Base-by-base conservation (phyloP, 495 filamentous ascomycete genomes). In the Pyrenopolyporus hunteri region DNA sequence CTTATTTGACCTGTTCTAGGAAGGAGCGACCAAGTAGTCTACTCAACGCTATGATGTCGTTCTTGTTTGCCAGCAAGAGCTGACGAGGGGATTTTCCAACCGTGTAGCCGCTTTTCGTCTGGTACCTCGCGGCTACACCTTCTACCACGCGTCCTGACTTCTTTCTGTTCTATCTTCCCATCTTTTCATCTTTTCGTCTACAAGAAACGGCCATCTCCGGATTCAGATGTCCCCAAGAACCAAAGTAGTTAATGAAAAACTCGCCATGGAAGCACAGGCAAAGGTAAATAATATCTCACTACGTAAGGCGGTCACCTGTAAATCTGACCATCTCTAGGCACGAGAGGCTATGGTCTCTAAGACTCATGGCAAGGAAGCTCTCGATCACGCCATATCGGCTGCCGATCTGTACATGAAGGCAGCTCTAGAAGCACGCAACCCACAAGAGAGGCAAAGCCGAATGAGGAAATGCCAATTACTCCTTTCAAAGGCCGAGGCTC, bases 341-440 rank as follows among this genome's bases (percentile, higher is more conserved):
- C 82, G 80, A 58, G 86, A 91, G 71, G 74, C 72, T 23, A 78
- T 77, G 54, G 74, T 90, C 48, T 76, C 77, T 31, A 70, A 57
- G 19, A 78, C 86, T 14, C 72, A 73, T 22, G 87, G 82, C 40
- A 84, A 85, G 48, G 81, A 86, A 29, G 92, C 93, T 14, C 78
- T 96, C 42, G 74, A 87, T 31, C 82, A 86, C 59, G 87, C 89
- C 50, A 89, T 94, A 68, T 74, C 82, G 57, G 89, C 89, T 19
- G 86, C 84, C 11, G 89, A 96, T 64, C 73, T 88, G 37, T 91
- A 90, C 57, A 90, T 96, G 85, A 84, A 84, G 67, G 90, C 88
- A 1, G 70, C 89, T 48, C 76, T 77, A 37, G 71, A 85, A 40
- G 78, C 85, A 1, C 62, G 76, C 4, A 73, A 69, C 25, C 61